These are phyloP conservation scores for Chaetomium tenue DNA, from an alignment of 495 filamentous ascomycete species.

Conservation along the genomic window DNA sequence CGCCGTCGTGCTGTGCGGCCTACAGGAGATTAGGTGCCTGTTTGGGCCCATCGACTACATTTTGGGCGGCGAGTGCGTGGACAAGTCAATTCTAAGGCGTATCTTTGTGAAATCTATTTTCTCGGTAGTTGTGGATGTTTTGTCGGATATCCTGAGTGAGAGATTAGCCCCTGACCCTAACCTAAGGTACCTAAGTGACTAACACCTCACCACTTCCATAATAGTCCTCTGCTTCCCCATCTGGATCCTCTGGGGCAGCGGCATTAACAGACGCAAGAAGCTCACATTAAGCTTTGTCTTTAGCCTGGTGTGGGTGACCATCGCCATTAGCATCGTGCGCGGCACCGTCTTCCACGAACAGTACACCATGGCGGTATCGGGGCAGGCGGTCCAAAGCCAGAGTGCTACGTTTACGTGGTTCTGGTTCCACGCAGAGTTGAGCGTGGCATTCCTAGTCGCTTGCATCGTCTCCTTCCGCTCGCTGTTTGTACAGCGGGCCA, in stretches of 20 bases:
- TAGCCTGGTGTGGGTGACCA: slow-evolving; percentile 23
- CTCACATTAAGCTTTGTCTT: slow-evolving; percentile 21
- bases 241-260: slow-evolving; percentile 23
- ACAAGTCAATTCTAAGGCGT: background rate
- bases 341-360: slow-evolving; percentile 15
- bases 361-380: slow-evolving; percentile 13
- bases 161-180: background rate
- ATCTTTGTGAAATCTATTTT: slow-evolving; percentile 18
- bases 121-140: slow-evolving; percentile 13
- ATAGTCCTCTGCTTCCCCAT: slow-evolving; percentile 23
- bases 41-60: slow-evolving; percentile 15
- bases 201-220: background rate
- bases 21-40: slow-evolving; percentile 12
- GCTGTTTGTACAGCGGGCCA: slow-evolving; percentile 22
- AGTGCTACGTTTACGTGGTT: slow-evolving; percentile 5
- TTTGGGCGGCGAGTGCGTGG: slow-evolving; percentile 14
- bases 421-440: slow-evolving; percentile 24
- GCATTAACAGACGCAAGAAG: slow-evolving; percentile 20
- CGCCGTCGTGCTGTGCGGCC: background rate
- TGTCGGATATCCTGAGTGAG: slow-evolving; percentile 21
- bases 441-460: slow-evolving; percentile 22
- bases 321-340: slow-evolving; percentile 24
- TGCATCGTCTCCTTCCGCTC: slow-evolving; percentile 25
- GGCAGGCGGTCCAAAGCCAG: background rate
- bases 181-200: no score